Evolutionary conservation across 164 flowering plant species (phyloP).

Genomic region (Malania oleifera): DNA sequence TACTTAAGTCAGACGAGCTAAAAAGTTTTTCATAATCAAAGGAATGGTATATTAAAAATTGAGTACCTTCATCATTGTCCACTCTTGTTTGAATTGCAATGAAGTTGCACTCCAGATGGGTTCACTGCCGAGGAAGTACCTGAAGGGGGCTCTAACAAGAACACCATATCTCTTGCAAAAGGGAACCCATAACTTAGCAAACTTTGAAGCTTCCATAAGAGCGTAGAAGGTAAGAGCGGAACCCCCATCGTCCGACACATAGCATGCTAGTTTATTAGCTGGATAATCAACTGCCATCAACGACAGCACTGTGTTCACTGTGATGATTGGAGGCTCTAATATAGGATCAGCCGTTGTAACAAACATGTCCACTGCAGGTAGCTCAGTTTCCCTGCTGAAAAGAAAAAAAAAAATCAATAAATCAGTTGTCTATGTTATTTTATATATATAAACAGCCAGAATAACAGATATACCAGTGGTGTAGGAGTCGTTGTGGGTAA

Average conservation of each 20-base stretch:
- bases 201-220: neutral
- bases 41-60: too few relatives aligned
- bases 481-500: neutral
- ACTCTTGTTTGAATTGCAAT: neutral
- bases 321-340: neutral
- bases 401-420: too few relatives aligned
- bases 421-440: too few relatives aligned
- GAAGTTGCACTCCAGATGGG: neutral
- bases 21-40: too few relatives aligned
- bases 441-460: too few relatives aligned
- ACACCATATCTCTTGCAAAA: slow-evolving; percentile 2
- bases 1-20: too few relatives aligned
- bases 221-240: neutral
- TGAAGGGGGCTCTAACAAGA: slow-evolving; percentile 1
- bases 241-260: neutral
- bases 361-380: neutral
- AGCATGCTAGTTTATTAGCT: neutral
- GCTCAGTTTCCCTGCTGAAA: neutral
- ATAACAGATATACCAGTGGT: neutral
- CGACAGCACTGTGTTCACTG: neutral
- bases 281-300: slow-evolving; percentile 1
- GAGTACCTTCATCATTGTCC: neutral
- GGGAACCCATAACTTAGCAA: neutral
- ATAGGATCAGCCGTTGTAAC: neutral
- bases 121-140: too few relatives aligned